These are phyloP conservation scores for Conticribra weissflogii DNA, from an alignment of 108 stramenopile species.

Conservation along the genomic window DNA sequence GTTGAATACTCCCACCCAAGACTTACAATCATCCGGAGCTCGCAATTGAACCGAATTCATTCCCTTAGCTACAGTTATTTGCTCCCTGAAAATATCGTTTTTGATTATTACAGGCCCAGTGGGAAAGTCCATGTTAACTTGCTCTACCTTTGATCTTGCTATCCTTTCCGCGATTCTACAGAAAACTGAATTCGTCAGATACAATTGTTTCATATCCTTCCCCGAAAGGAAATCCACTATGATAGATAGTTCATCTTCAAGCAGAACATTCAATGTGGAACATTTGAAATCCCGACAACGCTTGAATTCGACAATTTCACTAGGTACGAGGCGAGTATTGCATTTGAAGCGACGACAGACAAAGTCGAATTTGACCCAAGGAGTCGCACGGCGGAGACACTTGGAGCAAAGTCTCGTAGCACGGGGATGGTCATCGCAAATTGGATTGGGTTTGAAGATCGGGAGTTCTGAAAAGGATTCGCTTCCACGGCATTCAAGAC, in stretches of 20 bases:
- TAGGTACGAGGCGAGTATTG: conserved; percentile 35
- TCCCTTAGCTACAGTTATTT: conserved; percentile 10
- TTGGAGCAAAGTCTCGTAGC: conserved; percentile 36
- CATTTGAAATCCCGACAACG: conserved; percentile 17
- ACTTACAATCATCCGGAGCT: conserved; percentile 36
- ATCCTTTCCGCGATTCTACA: conserved; percentile 36
- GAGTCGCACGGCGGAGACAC: conserved; percentile 27
- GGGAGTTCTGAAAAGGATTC: conserved; percentile 39
- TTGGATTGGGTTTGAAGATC: conserved; percentile 9
- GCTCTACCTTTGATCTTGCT: conserved; percentile 28
- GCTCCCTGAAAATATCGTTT: too few species aligned
- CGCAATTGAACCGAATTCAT: conserved; percentile 33
- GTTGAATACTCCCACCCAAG: conserved; percentile 37
- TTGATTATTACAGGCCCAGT: too few species aligned
- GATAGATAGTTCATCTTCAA: conserved; percentile 35
- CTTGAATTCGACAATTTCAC: conserved; percentile 37
- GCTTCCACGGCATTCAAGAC: conserved; percentile 33
- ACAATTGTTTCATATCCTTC: conserved; percentile 23
- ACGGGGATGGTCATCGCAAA: background rate
- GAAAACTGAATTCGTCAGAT: conserved; percentile 28
- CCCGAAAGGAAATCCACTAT: conserved; percentile 38
- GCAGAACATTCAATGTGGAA: conserved; percentile 27
- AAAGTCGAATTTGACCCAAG: conserved; percentile 41
- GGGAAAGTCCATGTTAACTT: conserved; percentile 9
- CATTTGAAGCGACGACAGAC: conserved; percentile 37